Base-by-base conservation (phyloP, 2,329 filamentous ascomycete genomes). In the Verticillium isaacii region DNA sequence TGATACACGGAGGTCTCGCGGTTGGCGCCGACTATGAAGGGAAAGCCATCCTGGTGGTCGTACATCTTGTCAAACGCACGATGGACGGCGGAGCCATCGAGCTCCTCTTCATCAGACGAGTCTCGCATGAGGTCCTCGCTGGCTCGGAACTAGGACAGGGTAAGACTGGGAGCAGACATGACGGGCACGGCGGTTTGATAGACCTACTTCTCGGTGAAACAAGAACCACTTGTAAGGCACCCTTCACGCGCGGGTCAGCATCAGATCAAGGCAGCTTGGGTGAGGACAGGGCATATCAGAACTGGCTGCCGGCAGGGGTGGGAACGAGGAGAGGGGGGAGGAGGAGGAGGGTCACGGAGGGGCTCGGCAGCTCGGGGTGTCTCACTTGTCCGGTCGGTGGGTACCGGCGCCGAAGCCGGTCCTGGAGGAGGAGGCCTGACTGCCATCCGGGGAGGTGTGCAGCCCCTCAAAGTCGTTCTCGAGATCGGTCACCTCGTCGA, bases 41-140 rank as follows among this genome's bases (percentile, higher is more conserved):
- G 84, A 62, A 87, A 87, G 58, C 82, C 82, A 66, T 85, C 82
- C 52, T 79, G 76, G 64, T 81, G 79, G 55, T 77, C 76, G 66
- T 85, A 87, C 80, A 87, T 85, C 64, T 77, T 80, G 69, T 87
- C 84, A 67, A 84, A 87, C 39, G 84, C 84, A 63, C 82, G 77
- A 66, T 86, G 82, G 32, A 87, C 84, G 37, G 78, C 80, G 6
- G 82, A 82, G 17, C 78, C 78, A n/a, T 81, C 78, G 50, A 77
- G 76, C 52, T 82, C 79, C 19, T 84, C 82, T 56, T 86, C 82
- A 25, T 85, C 82, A n/a, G 82, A 85, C 3, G 84, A 86, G 64
- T 85, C 82, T 50, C 77, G 74, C 6, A 81, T 67, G 25, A 80
- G 62, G 14, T 82, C 75, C 61, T 84, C 80, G 55, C 75, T 78